Percentiles rank a stretch among this genome's conserved stretches.
phyloP scores from a whole-genome alignment of 495 filamentous ascomycete species.

The Parathielavia appendiculata region DNA sequence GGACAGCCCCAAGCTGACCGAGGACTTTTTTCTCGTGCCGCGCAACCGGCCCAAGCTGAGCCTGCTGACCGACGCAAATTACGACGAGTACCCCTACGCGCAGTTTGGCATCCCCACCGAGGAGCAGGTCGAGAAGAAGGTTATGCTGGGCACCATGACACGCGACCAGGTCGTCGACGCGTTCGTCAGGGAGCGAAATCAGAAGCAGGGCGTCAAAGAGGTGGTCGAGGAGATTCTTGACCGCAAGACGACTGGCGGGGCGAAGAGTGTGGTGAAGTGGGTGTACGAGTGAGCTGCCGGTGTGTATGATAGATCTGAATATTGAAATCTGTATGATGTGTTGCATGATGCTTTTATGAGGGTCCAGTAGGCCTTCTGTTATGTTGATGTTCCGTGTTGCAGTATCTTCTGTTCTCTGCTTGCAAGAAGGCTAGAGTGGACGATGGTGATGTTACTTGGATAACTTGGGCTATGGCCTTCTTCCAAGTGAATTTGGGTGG shows the following conservation, averaged over 20 bases:
- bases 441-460: too few relatives aligned
- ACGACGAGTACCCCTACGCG: constrained; percentile 62
- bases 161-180: constrained; percentile 41
- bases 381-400: too few relatives aligned
- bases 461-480: too few relatives aligned
- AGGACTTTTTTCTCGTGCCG: constrained; percentile 52
- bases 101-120: constrained; percentile 68
- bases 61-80: constrained; percentile 49
- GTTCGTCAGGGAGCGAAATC: constrained; percentile 41
- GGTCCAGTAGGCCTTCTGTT: not conserved
- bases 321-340: constrained; percentile 7
- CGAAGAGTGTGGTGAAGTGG: constrained; percentile 38
- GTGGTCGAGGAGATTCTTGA: constrained; percentile 54
- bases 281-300: constrained; percentile 7
- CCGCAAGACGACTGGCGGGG: constrained; percentile 42
- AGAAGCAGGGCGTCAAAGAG: constrained; percentile 53
- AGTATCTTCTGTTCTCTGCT: too few relatives aligned
- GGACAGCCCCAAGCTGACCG: constrained; percentile 40
- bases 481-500: too few relatives aligned
- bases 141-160: constrained; percentile 38
- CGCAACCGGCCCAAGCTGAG: constrained; percentile 41
- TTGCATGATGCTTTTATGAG: not conserved
- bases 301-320: constrained; percentile 9
- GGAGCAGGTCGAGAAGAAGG: constrained; percentile 54
- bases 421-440: too few relatives aligned